A percentile compares a stretch with the other conserved stretches of the same genome.
Conservation (phyloP, 1,284 basidiomycete species). For the Tylopilus orsonianus region DNA sequence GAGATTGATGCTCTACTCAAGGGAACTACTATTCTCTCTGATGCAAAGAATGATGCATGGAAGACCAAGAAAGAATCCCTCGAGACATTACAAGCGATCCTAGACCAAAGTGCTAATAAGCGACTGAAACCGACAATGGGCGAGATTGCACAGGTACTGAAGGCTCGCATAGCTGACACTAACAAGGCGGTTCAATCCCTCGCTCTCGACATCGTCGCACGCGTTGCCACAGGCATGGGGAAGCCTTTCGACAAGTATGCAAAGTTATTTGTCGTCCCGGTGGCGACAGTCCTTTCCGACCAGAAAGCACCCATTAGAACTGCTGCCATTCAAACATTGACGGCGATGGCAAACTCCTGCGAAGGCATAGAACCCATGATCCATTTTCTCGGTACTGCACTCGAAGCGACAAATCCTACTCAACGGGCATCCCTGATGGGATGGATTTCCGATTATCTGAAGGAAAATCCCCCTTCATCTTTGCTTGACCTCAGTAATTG, state of each 20-base stretch:
- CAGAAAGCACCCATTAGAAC: constrained; percentile 88
- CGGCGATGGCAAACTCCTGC: constrained; percentile 83
- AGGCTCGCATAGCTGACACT: constrained; percentile 86
- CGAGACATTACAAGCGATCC: constrained; percentile 78
- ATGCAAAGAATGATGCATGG: constrained; percentile 92
- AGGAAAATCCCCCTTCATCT: constrained; percentile 55
- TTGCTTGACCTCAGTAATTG: constrained; percentile 77
- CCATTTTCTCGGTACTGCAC: constrained; percentile 70
- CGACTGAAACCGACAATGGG: constrained; percentile 91
- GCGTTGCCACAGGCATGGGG: constrained; percentile 93
- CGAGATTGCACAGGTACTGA: constrained; percentile 88
- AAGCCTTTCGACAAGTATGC: constrained; percentile 92
- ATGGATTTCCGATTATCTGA: constrained; percentile 86
- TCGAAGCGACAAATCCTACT: constrained; percentile 88
- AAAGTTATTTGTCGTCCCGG: constrained; percentile 73
- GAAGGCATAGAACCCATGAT: constrained; percentile 85
- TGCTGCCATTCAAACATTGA: constrained; percentile 77
- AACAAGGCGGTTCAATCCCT: constrained; percentile 93
- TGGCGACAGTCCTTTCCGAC: constrained; percentile 87
- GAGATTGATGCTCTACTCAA: constrained; percentile 89
- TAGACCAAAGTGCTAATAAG: constrained; percentile 91
- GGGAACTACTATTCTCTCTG: constrained; percentile 79
- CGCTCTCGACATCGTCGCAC: constrained; percentile 87
- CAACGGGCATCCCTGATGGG: constrained; percentile 82
- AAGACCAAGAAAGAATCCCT: constrained; percentile 96